Base-by-base conservation (phyloP, 495 filamentous ascomycete species). In the Xylaria acuta region DNA sequence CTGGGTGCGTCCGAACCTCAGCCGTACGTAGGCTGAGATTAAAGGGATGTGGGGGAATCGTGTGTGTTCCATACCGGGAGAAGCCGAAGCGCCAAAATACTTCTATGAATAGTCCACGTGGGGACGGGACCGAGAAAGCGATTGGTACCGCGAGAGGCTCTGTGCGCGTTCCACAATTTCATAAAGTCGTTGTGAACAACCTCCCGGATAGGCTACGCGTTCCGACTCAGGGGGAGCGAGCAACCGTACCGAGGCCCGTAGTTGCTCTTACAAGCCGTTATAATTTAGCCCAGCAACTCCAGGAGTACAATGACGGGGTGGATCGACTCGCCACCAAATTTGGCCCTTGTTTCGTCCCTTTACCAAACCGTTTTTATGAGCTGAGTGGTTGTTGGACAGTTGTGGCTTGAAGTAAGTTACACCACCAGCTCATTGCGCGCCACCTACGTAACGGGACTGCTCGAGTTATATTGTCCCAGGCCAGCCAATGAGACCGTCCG, bases 21-120 rank as follows among this genome's bases (percentile, higher is more conserved):
- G 30, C 18, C 18, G 11, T 12, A 64, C 18, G 11, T 12, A 64
- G 64, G 64, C 25, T 66, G 32, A 53, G 53, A 38, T 16, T n/a
- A 14, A 45, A 45, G 38, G 62, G 1, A 7, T 63, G 60, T 41
- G 60, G 60, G 34, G 60, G 22, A 41, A 6, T 1, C 32, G 22
- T 22, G 22, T 22, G 12, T 32, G 22, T 47, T 27, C 25, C 62
- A 2, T 32, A 34, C 34, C 45, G 64, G 30, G 45, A 67, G 36
- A 67, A 56, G 49, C 65, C 47, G 65, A 30, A 20, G 22, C 49
- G 22, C 65, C 5, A 30, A n/a, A 30, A 54, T 56, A 22, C n/a
- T 67, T 40, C 65, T 67, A 67, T 67, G 49, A 67, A 67, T 67
- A 56, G 65, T 41, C n/a, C 47, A 30, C 47, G 32, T 56, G 47